Evolutionary conservation across 1,284 basidiomycete species (phyloP), one percentile per base, ranked within the genome.

Genomic region (Cutaneotrichosporon cyanovorans): DNA sequence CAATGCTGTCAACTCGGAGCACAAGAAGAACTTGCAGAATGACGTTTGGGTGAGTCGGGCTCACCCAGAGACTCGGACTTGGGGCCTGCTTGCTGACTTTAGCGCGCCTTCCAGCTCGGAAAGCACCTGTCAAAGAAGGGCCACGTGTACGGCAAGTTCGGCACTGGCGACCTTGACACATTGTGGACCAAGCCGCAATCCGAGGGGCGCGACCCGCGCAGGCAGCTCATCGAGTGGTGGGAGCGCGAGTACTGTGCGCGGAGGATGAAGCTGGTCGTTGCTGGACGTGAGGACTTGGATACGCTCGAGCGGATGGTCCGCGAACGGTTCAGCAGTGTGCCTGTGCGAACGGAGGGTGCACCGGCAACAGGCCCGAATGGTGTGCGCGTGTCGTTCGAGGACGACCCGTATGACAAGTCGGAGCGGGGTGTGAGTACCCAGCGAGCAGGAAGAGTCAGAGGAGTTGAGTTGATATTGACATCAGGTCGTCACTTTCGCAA

Each of bases 11-110:
- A 86, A 98, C 67, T 96, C 91, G 1, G 95, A 99, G 68, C 87
- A 98, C 78, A 91, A 90, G 76, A 98, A 98, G 77, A 98, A 98
- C 66, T 79, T 90, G 42, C 93, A 97, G 72, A 77, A 76, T n/a
- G 93, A 98, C 68, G 75, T 85, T 63, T 97, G 92, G 91, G 62
- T 56, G 43, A 57, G 62, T 59, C 9, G 2, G 8, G 21, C 2
- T 33, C 33, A 21, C 4, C n/a, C n/a, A 33, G 15, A 28, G 5
- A 4, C 15, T 16, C 7, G 12, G n/a, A 14, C 28, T 3, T 15
- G 4, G n/a, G n/a, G n/a, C n/a, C 16, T 18, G 28, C 5, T 14
- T 9, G 22, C 46, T 42, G 16, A 40, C 30, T 18, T 22, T 74
- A 95, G 90, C 81, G 95, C n/a, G 82, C 92, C 46, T 97, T 87